Evolutionary conservation across 2,329 filamentous ascomycete species (phyloP).

Genomic region (Paecilomyces dactylethromorphus): DNA sequence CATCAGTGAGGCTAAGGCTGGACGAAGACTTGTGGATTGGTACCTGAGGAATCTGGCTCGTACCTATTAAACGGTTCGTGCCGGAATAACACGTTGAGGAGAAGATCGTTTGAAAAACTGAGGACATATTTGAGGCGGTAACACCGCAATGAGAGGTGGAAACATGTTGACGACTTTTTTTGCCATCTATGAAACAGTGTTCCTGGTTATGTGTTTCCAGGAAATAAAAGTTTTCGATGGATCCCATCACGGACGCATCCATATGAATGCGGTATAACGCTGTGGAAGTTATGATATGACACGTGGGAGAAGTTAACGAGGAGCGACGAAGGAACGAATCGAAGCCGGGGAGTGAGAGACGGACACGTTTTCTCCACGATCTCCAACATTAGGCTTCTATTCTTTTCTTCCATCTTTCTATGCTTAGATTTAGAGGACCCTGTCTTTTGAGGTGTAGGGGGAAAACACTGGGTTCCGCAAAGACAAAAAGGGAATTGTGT

Average conservation of each 20-base stretch:
- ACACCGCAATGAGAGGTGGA: not conserved
- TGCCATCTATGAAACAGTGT: not conserved
- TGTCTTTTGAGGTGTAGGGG: not conserved
- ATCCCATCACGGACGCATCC: not conserved
- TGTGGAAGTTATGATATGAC: not conserved
- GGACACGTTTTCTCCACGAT: not conserved
- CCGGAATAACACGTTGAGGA: not conserved
- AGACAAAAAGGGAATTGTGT: not conserved
- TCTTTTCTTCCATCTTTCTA: not conserved
- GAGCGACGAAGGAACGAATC: not conserved
- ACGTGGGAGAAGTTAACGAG: not conserved
- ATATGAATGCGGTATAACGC: not conserved
- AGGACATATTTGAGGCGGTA: not conserved
- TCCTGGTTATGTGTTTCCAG: not conserved
- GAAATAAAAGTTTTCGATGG: not conserved
- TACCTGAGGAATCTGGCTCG: slow-evolving; percentile 94
- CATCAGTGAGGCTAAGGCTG: slow-evolving; percentile 97
- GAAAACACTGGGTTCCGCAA: not conserved
- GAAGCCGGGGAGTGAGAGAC: not conserved
- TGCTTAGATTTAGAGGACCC: not conserved
- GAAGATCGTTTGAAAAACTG: not conserved
- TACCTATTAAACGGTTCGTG: slow-evolving; percentile 62
- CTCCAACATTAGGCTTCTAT: not conserved
- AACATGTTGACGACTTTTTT: not conserved
- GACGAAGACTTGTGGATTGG: slow-evolving; percentile 96